These are phyloP conservation scores for Porogramme epimiltina DNA, from an alignment of 1,284 basidiomycete species.

Conservation along the genomic window DNA sequence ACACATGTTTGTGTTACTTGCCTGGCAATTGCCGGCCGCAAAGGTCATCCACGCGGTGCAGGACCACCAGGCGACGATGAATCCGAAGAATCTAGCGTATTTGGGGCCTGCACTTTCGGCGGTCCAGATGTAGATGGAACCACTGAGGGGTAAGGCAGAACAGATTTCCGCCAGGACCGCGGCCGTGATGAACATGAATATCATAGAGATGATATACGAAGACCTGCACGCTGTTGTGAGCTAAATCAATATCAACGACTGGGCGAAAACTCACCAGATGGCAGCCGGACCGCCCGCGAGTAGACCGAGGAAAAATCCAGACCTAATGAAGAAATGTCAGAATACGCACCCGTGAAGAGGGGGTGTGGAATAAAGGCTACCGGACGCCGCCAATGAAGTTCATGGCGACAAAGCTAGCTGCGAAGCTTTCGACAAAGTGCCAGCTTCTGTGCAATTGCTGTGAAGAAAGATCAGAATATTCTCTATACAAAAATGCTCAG, in stretches of 20 bases:
- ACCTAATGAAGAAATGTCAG: constrained; percentile 41
- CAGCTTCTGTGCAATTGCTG: constrained; percentile 84
- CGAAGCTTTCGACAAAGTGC: constrained; percentile 80
- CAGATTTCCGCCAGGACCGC: constrained; percentile 85
- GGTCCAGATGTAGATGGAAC: constrained; percentile 90
- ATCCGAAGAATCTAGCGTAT: constrained; percentile 81
- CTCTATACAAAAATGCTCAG: neutral
- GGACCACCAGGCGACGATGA: constrained; percentile 88
- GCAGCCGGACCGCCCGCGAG: constrained; percentile 84
- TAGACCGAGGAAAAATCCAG: constrained; percentile 79
- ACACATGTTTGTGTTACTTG: constrained; percentile 29
- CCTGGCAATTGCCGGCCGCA: constrained; percentile 81
- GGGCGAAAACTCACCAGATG: constrained; percentile 53
- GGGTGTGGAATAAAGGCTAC: constrained; percentile 38
- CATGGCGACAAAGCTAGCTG: constrained; percentile 80
- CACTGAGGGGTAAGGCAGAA: constrained; percentile 82
- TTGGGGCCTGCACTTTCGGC: constrained; percentile 86
- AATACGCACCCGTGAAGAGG: neutral
- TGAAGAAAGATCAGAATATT: constrained; percentile 8
- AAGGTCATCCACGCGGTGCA: constrained; percentile 92
- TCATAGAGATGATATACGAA: constrained; percentile 74
- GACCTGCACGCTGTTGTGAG: constrained; percentile 50
- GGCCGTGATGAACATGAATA: constrained; percentile 86
- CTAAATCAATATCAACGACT: no score
- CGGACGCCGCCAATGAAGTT: constrained; percentile 87